phyloP scores from a whole-genome alignment of 2,329 filamentous ascomycete species.

The Talaromyces sp. region DNA sequence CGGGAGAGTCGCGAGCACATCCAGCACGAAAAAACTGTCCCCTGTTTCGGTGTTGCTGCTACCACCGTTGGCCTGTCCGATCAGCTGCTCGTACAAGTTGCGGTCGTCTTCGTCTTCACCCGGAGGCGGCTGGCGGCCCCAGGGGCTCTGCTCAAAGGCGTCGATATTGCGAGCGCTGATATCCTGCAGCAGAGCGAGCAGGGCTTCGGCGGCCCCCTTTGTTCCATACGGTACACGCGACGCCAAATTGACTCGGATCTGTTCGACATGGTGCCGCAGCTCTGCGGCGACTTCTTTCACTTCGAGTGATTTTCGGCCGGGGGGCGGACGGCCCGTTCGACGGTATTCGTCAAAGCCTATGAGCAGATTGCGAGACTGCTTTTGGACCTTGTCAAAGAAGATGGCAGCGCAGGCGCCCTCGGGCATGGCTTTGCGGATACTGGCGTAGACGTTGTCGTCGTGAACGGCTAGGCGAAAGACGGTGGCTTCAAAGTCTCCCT shows the following conservation, averaged over 20 bases:
- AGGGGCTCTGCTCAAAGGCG: constrained; percentile 31
- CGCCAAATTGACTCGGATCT: constrained; percentile 29
- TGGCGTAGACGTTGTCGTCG: constrained; percentile 38
- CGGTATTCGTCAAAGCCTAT: constrained; percentile 38
- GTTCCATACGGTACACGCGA: constrained; percentile 31
- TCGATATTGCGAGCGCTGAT: constrained; percentile 37
- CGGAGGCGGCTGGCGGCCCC: constrained; percentile 28
- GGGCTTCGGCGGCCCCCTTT: constrained; percentile 33
- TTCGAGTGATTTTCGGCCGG: constrained; percentile 19
- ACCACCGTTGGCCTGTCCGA: constrained; percentile 25
- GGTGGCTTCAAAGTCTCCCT: constrained; percentile 42
- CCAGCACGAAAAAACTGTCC: constrained; percentile 28
- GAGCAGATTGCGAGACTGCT: constrained; percentile 30
- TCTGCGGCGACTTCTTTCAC: constrained; percentile 29
- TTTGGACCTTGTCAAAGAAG: constrained; percentile 41
- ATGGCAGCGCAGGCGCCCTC: constrained; percentile 37
- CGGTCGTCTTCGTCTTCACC: constrained; percentile 38
- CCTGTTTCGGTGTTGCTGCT: background rate
- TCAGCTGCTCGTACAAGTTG: constrained; percentile 39
- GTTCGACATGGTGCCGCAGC: constrained; percentile 25
- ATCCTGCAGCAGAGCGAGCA: constrained; percentile 35
- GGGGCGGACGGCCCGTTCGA: constrained; percentile 24
- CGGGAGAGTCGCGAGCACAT: constrained; percentile 33
- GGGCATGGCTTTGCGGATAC: constrained; percentile 40
- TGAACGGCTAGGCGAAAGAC: constrained; percentile 43